Base-by-base conservation (phyloP, 1,284 basidiomycete genomes). In the Puccinia hordei region DNA sequence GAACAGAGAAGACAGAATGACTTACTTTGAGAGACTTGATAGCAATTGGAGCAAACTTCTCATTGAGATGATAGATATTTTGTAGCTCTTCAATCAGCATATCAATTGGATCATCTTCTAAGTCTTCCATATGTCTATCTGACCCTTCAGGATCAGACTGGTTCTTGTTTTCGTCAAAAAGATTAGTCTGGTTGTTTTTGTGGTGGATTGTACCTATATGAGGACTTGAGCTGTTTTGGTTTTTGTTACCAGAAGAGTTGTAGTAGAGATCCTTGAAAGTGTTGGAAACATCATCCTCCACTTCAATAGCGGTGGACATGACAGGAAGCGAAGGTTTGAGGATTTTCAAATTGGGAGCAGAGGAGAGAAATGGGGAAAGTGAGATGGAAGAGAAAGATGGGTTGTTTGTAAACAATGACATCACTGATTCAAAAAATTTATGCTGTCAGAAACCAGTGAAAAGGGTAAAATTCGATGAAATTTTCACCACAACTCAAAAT, bases 1-100 rank as follows among this genome's bases (percentile, higher is more conserved):
- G 27, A 59, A 59, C 6, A 2, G 22, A 59, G 22, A 27, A 59
- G n/a, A 27, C 8, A 15, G 57, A 33, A 19, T 4, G 9, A 15
- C 57, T 59, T 33, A 59, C 57, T 59, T 59, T 59, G 22, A 22
- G 12, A 59, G 57, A 10, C 57, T 59, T 59, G 19, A 59, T 59
- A 27, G 57, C 10, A 24, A 59, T 27, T 10, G n/a, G 10, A 33
- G 24, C 6, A 33, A 19, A 59, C 12, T 59, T 10, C 13, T 59
- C 57, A 24, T 59, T 59, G 9, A 27, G 30, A 59, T 59, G 57
- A 59, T 59, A 33, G 3, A 17, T 19, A 12, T 24, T 33, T 59
- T 59, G 57, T 3, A 33, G 57, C 30, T 59, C 57, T 15, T 49
- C 46, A 49, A 49, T 49, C 46, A 49, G 46, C 17, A 17, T 15